Evolutionary conservation across 176 grass and related monocot genomes (phyloP).

Genomic region (Ampelocalamus luodianensis): DNA sequence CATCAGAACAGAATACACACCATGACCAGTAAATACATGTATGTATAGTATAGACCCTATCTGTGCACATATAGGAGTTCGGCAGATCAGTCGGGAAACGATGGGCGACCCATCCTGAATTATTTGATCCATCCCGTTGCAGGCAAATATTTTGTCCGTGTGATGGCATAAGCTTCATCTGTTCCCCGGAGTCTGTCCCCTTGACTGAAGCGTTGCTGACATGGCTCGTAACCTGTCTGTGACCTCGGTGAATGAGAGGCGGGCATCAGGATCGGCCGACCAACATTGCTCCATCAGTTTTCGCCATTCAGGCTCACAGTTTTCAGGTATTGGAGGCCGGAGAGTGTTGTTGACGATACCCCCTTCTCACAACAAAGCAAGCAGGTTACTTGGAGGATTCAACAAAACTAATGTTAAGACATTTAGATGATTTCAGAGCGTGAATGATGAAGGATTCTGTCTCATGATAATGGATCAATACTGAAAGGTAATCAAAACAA

Average conservation of each 20-base stretch:
- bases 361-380: constrained; percentile 57
- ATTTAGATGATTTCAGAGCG: not conserved
- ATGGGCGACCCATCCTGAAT: not conserved
- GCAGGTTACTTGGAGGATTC: constrained; percentile 32
- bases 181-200: constrained; percentile 32
- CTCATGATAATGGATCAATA: not conserved
- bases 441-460: not conserved
- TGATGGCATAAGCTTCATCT: constrained; percentile 27
- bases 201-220: constrained; percentile 59
- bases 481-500: not conserved
- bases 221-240: constrained; percentile 79
- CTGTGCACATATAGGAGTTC: constrained; percentile 43
- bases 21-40: constrained; percentile 41
- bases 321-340: constrained; percentile 78
- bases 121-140: constrained; percentile 30
- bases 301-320: constrained; percentile 73
- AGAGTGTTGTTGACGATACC: constrained; percentile 91
- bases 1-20: constrained; percentile 46
- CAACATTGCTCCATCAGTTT: constrained; percentile 90
- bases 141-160: constrained; percentile 6
- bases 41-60: constrained; percentile 42
- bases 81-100: not conserved
- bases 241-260: constrained; percentile 86
- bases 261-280: constrained; percentile 56
- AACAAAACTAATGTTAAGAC: not conserved